A percentile compares a stretch with the other conserved stretches of the same genome.
Evolutionary conservation across 1,284 basidiomycete genomes (phyloP).

Genomic region (Hymenochaete sp.): DNA sequence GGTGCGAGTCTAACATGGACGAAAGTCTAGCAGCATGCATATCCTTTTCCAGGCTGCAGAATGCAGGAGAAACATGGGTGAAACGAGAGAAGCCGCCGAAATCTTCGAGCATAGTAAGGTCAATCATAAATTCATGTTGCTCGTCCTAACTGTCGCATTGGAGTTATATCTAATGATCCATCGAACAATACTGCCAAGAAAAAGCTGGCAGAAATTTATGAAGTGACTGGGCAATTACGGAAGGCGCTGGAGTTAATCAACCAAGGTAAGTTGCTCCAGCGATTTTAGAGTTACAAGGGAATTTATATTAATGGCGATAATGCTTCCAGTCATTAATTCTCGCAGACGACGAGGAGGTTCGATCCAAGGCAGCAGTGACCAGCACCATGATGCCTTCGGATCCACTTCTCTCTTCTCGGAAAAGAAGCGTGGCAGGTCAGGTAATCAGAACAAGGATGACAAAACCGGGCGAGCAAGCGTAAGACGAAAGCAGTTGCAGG

Average conservation of each 20-base stretch:
- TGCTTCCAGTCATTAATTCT: conserved; percentile 55
- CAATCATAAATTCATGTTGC: background rate
- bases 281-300: background rate
- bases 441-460: conserved; percentile 26
- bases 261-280: conserved; percentile 48
- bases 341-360: conserved; percentile 42
- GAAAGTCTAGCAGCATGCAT: conserved; percentile 57
- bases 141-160: conserved; percentile 6
- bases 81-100: conserved; percentile 68
- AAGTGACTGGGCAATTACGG: conserved; percentile 69
- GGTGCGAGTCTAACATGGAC: conserved; percentile 34
- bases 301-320: background rate
- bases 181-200: conserved; percentile 76
- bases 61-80: conserved; percentile 66
- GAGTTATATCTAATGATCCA: conserved; percentile 69
- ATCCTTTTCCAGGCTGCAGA: conserved; percentile 63
- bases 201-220: conserved; percentile 85
- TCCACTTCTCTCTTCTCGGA: conserved; percentile 53
- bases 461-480: too few species aligned
- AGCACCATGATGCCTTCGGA: conserved; percentile 22
- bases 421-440: conserved; percentile 28
- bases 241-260: conserved; percentile 83
- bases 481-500: conserved; percentile 47
- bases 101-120: conserved; percentile 72
- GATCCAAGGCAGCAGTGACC: conserved; percentile 16